phyloP scores from a whole-genome alignment of 2,329 filamentous ascomycete genomes.

The Akanthomyces lecanii region DNA sequence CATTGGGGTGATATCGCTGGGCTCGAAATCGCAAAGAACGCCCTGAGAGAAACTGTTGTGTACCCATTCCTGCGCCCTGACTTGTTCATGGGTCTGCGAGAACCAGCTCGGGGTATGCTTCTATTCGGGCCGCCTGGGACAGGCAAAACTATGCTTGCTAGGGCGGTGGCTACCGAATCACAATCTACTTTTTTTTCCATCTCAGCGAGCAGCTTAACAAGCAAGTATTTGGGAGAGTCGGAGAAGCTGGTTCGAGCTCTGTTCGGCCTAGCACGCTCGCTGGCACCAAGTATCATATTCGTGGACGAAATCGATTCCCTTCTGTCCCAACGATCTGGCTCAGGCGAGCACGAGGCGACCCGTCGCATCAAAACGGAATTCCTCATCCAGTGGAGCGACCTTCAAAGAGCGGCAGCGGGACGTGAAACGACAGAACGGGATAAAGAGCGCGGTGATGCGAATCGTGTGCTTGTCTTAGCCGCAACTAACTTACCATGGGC shows the following conservation, averaged over 20 bases:
- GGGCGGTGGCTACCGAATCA: constrained; percentile 91
- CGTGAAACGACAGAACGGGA: constrained; percentile 65
- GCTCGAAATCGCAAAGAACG: constrained; percentile 82
- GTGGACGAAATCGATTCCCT: constrained; percentile 97
- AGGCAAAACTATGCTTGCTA: constrained; percentile 95
- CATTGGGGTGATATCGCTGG: constrained; percentile 93
- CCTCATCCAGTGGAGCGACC: constrained; percentile 92
- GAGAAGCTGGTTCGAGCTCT: constrained; percentile 94
- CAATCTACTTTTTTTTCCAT: constrained; percentile 96
- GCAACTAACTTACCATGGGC: constrained; percentile 97
- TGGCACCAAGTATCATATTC: constrained; percentile 95
- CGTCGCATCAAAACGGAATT: constrained; percentile 96
- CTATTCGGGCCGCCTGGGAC: constrained; percentile 97
- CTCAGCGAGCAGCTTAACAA: constrained; percentile 87
- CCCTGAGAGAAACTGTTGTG: constrained; percentile 90
- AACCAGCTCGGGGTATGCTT: constrained; percentile 91
- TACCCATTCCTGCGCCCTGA: constrained; percentile 95
- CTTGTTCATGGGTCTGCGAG: constrained; percentile 89
- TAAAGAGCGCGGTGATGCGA: constrained; percentile 73
- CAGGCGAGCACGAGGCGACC: constrained; percentile 87
- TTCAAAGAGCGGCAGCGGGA: constrained; percentile 87
- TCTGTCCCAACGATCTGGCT: constrained; percentile 75
- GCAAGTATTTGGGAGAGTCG: constrained; percentile 92
- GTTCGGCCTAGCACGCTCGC: constrained; percentile 80
- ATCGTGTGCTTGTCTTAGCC: constrained; percentile 84